Evolutionary conservation across 768 basidiomycete genomes (phyloP).

Genomic region (Kwoniella bestiolae): DNA sequence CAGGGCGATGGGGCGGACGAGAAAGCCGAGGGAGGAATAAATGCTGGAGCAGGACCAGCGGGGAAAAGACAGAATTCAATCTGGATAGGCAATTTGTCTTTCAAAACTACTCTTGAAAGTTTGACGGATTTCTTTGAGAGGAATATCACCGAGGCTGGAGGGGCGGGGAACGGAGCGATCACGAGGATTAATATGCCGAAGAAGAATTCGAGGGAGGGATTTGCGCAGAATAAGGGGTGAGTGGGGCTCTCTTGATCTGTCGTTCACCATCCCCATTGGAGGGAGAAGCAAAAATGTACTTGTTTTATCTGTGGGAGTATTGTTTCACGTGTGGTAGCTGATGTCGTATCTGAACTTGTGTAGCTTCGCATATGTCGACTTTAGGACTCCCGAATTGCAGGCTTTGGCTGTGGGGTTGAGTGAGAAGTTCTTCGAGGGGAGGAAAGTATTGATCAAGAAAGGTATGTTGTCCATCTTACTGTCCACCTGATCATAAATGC

Average conservation of each 20-base stretch:
- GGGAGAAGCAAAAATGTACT: no score
- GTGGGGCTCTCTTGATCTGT: not conserved
- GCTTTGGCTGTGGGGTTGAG: slow-evolving; percentile 74
- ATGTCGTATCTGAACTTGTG: not conserved
- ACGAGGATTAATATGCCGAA: slow-evolving; percentile 72
- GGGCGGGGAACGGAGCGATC: slow-evolving; percentile 28
- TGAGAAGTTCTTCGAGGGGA: slow-evolving; percentile 79
- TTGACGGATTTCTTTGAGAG: slow-evolving; percentile 60
- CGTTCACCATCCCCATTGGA: not conserved
- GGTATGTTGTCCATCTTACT: slow-evolving; percentile 61
- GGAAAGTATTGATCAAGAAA: slow-evolving; percentile 90
- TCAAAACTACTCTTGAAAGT: slow-evolving; percentile 79
- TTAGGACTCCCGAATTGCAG: slow-evolving; percentile 76
- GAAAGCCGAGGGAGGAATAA: slow-evolving; percentile 58
- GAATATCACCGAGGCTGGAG: slow-evolving; percentile 37
- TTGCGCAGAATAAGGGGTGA: slow-evolving; percentile 48
- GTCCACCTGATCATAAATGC: no score
- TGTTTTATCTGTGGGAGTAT: no score
- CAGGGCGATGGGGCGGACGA: slow-evolving; percentile 37
- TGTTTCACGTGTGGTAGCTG: not conserved
- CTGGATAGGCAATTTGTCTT: slow-evolving; percentile 94
- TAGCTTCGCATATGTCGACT: slow-evolving; percentile 97
- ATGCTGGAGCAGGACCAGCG: slow-evolving; percentile 48
- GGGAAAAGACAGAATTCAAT: slow-evolving; percentile 78
- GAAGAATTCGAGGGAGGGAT: slow-evolving; percentile 61